Conservation (phyloP, 176 grass and related monocot genomes). For the Juncus effusus region DNA sequence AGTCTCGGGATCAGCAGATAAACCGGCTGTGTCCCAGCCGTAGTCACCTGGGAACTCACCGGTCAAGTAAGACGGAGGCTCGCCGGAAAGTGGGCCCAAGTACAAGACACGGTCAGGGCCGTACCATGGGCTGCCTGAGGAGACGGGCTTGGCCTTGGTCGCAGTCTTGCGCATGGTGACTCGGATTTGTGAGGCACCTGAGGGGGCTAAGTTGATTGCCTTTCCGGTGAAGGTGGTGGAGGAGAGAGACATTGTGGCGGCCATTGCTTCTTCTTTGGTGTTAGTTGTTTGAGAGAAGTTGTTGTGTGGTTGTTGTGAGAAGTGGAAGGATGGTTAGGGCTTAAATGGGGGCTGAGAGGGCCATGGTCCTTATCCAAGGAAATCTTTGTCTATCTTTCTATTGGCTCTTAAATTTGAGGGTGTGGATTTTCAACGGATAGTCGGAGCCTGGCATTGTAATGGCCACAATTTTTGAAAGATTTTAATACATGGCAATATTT, state of each 20-base stretch:
- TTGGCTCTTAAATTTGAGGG: background rate
- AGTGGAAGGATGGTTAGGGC: background rate
- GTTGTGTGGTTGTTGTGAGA: constrained; percentile 13
- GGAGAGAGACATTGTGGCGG: constrained; percentile 59
- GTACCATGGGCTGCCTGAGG: constrained; percentile 75
- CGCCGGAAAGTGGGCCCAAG: constrained; percentile 73
- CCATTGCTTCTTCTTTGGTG: constrained; percentile 26
- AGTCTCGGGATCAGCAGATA: constrained; percentile 77
- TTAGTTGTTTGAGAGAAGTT: background rate
- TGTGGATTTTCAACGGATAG: constrained; percentile 29
- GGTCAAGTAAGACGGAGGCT: constrained; percentile 71
- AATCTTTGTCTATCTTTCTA: constrained; percentile 8
- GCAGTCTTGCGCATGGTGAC: constrained; percentile 62
- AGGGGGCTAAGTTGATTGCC: constrained; percentile 31
- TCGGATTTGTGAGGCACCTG: constrained; percentile 29
- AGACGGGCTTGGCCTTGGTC: constrained; percentile 33
- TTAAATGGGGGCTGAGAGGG: constrained; percentile 3
- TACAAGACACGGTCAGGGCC: constrained; percentile 76
- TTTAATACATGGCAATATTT: background rate
- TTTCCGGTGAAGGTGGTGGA: constrained; percentile 49
- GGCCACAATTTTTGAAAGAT: constrained; percentile 18
- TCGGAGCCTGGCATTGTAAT: background rate
- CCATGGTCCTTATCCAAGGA: constrained; percentile 16
- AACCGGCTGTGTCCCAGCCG: constrained; percentile 81
- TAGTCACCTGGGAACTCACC: constrained; percentile 92